Evolutionary conservation across 108 stramenopile species (phyloP), one percentile per base, ranked within the genome.

Genomic region (Skeletonema menzelii): DNA sequence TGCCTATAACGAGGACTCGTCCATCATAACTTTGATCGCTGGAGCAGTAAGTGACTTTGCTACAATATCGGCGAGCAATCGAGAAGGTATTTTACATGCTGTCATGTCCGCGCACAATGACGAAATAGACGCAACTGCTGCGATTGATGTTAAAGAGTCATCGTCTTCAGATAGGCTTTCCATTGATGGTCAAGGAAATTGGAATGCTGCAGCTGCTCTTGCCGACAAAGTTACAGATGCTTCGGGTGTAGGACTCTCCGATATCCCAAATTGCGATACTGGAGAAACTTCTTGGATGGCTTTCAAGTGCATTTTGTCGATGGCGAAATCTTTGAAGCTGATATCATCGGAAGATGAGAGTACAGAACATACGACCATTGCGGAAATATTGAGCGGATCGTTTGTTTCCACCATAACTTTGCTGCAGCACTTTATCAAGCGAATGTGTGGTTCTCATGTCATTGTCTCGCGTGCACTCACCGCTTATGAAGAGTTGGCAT

Each of bases 361-460:
- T 20, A 6, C 57, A 7, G 22, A 59, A 35, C 57, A 62, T 26
- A 63, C 32, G 49, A 66, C 28, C 30, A 26, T 55, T 31, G 62
- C 34, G 55, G 46, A 35, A 19, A 56, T 83, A 30, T 40, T 88
- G 26, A 83, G 83, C n/a, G 83, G 77, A 67, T 58, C 79, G 3
- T 95, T 95, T 82, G 88, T 82, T 27, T 87, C 94, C 0, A 82
- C 85, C 15, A 63, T 95, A 22, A 86, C 90, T 12, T 75, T 89
- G 8, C 60, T 95, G 34, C 94, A 95, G 65, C 94, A 95, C 65
- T 95, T 76, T 57, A 76, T 92, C 17, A 89, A 90, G 72, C 87
- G 94, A n/a, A 88, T 88, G 71, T 70, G 83, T 53, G 94, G 88
- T 3, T 90, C 88, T 26, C 73, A 76, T 37, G 76, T 75, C 1